Conservation (phyloP, 2,329 filamentous ascomycete species). For the Arthrobotrys iridis region DNA sequence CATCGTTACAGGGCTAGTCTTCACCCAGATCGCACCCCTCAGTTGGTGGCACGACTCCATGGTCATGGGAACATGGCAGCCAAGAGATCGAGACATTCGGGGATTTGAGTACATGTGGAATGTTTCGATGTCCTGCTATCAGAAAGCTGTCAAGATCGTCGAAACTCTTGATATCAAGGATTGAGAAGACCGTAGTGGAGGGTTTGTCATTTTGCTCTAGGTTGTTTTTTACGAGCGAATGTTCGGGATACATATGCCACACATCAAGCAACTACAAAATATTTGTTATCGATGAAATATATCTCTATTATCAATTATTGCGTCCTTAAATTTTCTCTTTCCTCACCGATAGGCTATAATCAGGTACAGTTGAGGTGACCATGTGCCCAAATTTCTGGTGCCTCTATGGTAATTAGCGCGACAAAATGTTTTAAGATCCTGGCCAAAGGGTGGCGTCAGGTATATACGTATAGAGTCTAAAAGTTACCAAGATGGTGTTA, state of each 20-base stretch:
- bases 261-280: too few species aligned
- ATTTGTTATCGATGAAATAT: too few species aligned
- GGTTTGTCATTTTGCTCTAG: too few species aligned
- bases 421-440: not conserved
- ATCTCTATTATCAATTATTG: too few species aligned
- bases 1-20: constrained; percentile 35
- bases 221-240: too few species aligned
- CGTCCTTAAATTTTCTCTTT: too few species aligned
- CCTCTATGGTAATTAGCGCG: not conserved
- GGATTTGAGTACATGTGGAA: constrained; percentile 3
- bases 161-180: constrained; percentile 15
- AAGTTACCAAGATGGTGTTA: not conserved
- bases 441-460: not conserved
- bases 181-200: not conserved
- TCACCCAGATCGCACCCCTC: constrained; percentile 33
- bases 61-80: constrained; percentile 18
- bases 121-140: constrained; percentile 2
- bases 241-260: too few species aligned
- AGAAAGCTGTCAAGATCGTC: constrained; percentile 15
- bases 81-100: not conserved
- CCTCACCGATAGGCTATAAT: not conserved
- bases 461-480: not conserved
- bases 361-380: too few species aligned
- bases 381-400: not conserved
- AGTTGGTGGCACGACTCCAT: constrained; percentile 46